Percentiles rank a stretch among this genome's conserved stretches.
phyloP scores from a whole-genome alignment of 2,329 filamentous ascomycete genomes.

The Cladophialophora exuberans region DNA sequence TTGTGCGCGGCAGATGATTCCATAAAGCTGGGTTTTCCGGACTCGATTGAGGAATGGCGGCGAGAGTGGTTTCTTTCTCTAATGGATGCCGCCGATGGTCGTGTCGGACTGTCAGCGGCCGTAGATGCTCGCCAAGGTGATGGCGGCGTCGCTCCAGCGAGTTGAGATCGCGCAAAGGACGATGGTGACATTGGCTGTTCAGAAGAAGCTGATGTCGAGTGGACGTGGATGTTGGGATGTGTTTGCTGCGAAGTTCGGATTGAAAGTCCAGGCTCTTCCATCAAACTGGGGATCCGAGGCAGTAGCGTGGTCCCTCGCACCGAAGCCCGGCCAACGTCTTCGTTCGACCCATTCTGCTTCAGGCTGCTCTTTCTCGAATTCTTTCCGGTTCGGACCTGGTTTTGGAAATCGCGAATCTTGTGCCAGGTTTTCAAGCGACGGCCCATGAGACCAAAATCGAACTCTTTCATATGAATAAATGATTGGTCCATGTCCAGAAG shows the following conservation, averaged over 20 bases:
- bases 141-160: constrained; percentile 46
- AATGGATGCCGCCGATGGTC: constrained; percentile 79
- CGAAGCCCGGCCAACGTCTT: constrained; percentile 49
- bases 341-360: constrained; percentile 36
- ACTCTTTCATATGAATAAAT: constrained; percentile 92
- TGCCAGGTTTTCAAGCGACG: constrained; percentile 92
- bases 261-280: constrained; percentile 38
- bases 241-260: constrained; percentile 30
- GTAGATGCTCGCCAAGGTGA: constrained; percentile 49
- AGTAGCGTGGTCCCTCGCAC: constrained; percentile 44
- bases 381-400: constrained; percentile 72
- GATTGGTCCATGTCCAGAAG: constrained; percentile 93
- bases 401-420: constrained; percentile 88
- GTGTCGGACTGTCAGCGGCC: constrained; percentile 46
- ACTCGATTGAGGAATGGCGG: constrained; percentile 85
- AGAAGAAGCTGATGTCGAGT: constrained; percentile 6
- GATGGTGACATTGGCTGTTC: constrained; percentile 34
- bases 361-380: constrained; percentile 38
- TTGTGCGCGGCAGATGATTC: constrained; percentile 46
- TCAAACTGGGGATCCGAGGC: constrained; percentile 48
- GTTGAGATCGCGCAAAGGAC: constrained; percentile 24
- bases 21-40: constrained; percentile 47
- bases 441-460: constrained; percentile 89
- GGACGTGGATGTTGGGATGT: constrained; percentile 18
- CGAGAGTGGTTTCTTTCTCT: constrained; percentile 81